phyloP scores from a whole-genome alignment of 768 basidiomycete species.

The Naematelia encephala region DNA sequence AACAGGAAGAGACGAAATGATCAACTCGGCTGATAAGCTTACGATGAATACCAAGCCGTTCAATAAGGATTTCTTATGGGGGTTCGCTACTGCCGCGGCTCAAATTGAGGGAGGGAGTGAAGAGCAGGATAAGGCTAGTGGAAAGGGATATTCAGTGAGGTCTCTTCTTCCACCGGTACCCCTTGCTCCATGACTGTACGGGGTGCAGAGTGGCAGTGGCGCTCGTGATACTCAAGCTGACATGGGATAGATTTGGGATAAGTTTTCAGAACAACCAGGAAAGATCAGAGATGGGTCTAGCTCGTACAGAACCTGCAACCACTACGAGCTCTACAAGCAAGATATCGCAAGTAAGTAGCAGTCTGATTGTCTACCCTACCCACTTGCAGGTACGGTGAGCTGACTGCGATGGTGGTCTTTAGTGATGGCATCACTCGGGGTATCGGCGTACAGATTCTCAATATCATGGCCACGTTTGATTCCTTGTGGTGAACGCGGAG shows the following conservation, averaged over 20 bases:
- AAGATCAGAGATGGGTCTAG: conserved; percentile 67
- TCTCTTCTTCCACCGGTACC: background rate
- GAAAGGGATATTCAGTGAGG: conserved; percentile 27
- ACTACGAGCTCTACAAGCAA: conserved; percentile 61
- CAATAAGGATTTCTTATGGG: conserved; percentile 32
- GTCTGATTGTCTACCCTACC: too few relatives aligned
- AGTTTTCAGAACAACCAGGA: conserved; percentile 63
- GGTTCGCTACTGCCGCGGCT: conserved; percentile 59
- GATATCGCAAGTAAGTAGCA: conserved; percentile 34
- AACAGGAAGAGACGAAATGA: background rate
- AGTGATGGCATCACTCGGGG: conserved; percentile 63
- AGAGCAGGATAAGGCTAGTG: conserved; percentile 24
- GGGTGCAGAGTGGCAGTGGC: too few relatives aligned
- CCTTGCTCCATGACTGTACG: background rate
- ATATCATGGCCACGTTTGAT: conserved; percentile 73
- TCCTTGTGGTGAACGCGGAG: conserved; percentile 64
- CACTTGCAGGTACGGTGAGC: too few relatives aligned
- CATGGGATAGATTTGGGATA: conserved; percentile 65
- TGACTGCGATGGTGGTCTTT: background rate
- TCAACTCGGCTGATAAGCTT: background rate
- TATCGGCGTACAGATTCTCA: conserved; percentile 72
- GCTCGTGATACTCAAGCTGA: too few relatives aligned
- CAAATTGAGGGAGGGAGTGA: conserved; percentile 70
- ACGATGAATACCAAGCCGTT: background rate
- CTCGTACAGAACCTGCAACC: conserved; percentile 70